Conservation (phyloP, 2,329 filamentous ascomycete species). For the Fusarium sp. region DNA sequence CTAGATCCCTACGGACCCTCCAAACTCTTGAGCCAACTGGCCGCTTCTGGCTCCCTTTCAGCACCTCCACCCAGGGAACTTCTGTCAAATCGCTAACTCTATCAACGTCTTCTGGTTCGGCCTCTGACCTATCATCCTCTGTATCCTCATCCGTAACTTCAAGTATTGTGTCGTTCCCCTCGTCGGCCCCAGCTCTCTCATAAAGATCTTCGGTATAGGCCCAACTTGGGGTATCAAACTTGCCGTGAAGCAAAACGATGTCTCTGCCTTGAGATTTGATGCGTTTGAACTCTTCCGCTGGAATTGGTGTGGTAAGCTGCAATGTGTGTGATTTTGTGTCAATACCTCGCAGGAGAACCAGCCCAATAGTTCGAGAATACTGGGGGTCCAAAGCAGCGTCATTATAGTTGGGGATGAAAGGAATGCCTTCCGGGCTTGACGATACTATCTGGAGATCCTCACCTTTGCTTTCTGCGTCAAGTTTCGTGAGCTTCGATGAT, state of each 20-base stretch:
- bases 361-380: conserved; percentile 67
- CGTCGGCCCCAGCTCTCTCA: conserved; percentile 45
- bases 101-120: conserved; percentile 40
- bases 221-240: conserved; percentile 75
- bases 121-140: conserved; percentile 46
- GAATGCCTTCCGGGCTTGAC: conserved; percentile 61
- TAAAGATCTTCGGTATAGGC: conserved; percentile 73
- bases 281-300: conserved; percentile 50
- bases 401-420: conserved; percentile 66
- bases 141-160: conserved; percentile 50
- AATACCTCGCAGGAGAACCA: conserved; percentile 76
- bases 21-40: conserved; percentile 68
- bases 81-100: conserved; percentile 41
- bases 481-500: conserved; percentile 29
- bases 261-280: conserved; percentile 54
- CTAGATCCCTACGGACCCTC: conserved; percentile 71
- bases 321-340: conserved; percentile 63
- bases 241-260: conserved; percentile 73
- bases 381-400: conserved; percentile 67
- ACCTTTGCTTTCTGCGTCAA: background rate
- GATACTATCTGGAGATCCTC: conserved; percentile 7
- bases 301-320: conserved; percentile 72
- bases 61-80: conserved; percentile 68
- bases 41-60: conserved; percentile 64
- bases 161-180: conserved; percentile 41